Percentiles rank a stretch among this genome's conserved stretches.
Conservation (phyloP, 306 rosid species). For the Sophora flavescens region DNA sequence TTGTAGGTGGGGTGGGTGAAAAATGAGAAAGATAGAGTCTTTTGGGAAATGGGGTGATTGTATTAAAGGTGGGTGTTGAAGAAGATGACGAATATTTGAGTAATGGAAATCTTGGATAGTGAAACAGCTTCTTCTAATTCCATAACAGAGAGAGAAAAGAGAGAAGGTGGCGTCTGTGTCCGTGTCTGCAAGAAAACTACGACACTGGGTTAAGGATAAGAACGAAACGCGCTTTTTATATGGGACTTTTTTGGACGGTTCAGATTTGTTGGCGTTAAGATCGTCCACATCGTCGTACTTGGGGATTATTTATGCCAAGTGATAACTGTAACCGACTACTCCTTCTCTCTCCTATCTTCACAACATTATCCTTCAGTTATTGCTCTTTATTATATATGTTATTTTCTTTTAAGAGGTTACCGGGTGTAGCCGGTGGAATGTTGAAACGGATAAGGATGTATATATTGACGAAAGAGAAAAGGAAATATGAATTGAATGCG, state of each 20-base stretch:
- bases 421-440: slow-evolving; percentile 43
- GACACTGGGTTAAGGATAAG: slow-evolving; percentile 59
- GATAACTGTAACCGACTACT: slow-evolving; percentile 48
- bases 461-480: neutral
- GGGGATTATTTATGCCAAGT: neutral
- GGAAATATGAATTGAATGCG: slow-evolving; percentile 38
- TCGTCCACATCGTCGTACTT: neutral
- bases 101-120: slow-evolving; percentile 40
- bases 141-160: neutral
- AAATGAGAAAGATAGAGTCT: neutral
- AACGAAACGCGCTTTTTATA: slow-evolving; percentile 49
- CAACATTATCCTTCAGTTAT: slow-evolving; percentile 29
- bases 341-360: neutral
- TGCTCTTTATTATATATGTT: neutral
- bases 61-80: slow-evolving; percentile 47
- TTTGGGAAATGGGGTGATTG: neutral
- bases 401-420: slow-evolving; percentile 8
- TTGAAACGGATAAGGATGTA: slow-evolving; percentile 47
- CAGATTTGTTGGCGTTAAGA: slow-evolving; percentile 23
- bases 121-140: slow-evolving; percentile 54
- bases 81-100: slow-evolving; percentile 50
- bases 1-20: neutral
- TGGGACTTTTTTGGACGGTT: slow-evolving; percentile 43
- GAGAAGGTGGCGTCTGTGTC: slow-evolving; percentile 34
- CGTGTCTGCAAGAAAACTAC: slow-evolving; percentile 24